Evolutionary conservation across 495 filamentous ascomycete species (phyloP).

Genomic region (Lichina pygmaea): DNA sequence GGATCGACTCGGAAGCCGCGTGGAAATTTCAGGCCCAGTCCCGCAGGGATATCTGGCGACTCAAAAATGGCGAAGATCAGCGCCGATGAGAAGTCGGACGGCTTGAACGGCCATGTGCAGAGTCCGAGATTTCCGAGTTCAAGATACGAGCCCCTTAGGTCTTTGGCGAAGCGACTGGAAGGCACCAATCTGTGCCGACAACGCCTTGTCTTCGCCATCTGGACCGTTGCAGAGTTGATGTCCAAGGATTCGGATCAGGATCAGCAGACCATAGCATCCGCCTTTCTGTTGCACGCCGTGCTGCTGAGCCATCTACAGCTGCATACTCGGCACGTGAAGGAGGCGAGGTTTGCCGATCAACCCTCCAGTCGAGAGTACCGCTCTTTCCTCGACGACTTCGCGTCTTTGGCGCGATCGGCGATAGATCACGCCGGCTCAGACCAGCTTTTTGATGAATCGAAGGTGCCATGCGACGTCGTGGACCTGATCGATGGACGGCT

Average conservation of each 20-base stretch:
- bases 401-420: neutral
- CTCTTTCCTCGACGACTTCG: constrained; percentile 8
- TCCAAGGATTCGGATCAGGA: neutral
- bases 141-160: no score
- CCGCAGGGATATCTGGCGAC: no score
- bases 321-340: neutral
- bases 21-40: no score
- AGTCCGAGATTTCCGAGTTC: no score
- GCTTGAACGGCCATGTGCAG: no score
- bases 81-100: no score
- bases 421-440: neutral
- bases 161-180: no score
- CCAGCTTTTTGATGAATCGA: constrained; percentile 2
- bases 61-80: no score
- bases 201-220: constrained; percentile 1
- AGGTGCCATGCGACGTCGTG: constrained; percentile 19
- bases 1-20: neutral
- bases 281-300: constrained; percentile 2
- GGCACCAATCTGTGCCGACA: neutral
- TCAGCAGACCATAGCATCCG: neutral
- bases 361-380: neutral
- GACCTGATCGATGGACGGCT: constrained; percentile 43
- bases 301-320: constrained; percentile 1
- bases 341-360: constrained; percentile 1
- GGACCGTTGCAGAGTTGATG: neutral